Evolutionary conservation across 345 rosid species (phyloP), one percentile per base, ranked within the genome.

Genomic region (Carallia pectinifolia): DNA sequence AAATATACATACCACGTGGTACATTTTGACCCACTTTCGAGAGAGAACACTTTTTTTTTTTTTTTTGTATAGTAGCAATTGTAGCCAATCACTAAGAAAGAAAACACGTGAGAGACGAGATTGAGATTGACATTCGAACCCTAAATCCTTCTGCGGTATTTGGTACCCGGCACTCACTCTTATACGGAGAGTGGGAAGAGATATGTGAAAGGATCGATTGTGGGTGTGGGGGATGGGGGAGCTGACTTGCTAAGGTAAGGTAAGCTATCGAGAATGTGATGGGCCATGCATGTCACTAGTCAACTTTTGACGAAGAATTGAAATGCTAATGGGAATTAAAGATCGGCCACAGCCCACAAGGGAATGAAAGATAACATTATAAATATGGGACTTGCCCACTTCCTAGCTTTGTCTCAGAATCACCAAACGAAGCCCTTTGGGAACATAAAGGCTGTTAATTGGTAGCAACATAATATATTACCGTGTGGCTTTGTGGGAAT

Each of bases 261-360:
- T 44, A 31, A 67, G 58, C 13, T 55, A 9, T 40, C 39, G 47
- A 30, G 58, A 50, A 16, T 17, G 64, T 33, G 31, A 34, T 69
- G 78, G 78, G 79, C 74, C 74, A 53, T 31, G 50, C 71, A 60
- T 38, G 37, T 70, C 67, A 65, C 73, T 60, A 53, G 74, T 70
- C 71, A 53, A n/a, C n/a, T 31, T 68, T 66, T 47, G 71, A n/a
- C 67, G 53, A 65, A 58, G 58, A 59, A 39, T 34, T 2, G 0
- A 7, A 47, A 37, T 5, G 29, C 3, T 7, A 16, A 40, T 5
- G 38, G 69, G 60, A 69, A 65, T n/a, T n/a, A n/a, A n/a, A 53
- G 44, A 76, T 70, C 71, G 64, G 48, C 50, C 34, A 54, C 68
- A 54, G n/a, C n/a, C n/a, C n/a, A n/a, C n/a, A n/a, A 69, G 65